Conservation (phyloP, 2,329 filamentous ascomycete genomes). For the Nemania serpens region DNA sequence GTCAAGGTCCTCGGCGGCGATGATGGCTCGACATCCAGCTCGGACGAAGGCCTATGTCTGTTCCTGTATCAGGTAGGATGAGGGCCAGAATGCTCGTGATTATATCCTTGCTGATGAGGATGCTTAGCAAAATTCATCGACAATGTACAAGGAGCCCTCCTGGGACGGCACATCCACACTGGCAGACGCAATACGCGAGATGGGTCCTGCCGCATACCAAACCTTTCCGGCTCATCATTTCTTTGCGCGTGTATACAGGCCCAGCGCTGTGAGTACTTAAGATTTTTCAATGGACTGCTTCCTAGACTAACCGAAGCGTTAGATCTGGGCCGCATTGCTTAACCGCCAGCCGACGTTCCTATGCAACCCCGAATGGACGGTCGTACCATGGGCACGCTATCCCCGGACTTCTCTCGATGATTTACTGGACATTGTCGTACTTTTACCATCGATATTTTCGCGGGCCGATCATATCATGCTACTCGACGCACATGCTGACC, state of each 20-base stretch:
- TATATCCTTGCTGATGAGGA: constrained; percentile 17
- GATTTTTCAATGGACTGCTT: not conserved
- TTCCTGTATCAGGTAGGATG: constrained; percentile 59
- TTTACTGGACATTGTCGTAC: constrained; percentile 56
- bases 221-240: constrained; percentile 62
- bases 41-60: constrained; percentile 50
- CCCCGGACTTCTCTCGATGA: constrained; percentile 56
- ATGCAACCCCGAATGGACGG: constrained; percentile 56
- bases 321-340: constrained; percentile 52
- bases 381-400: constrained; percentile 56
- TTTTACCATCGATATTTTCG: constrained; percentile 53
- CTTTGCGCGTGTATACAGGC: constrained; percentile 60
- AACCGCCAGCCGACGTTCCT: constrained; percentile 57
- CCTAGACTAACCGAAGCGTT: constrained; percentile 20
- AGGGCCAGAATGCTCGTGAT: not conserved
- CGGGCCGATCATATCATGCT: constrained; percentile 50
- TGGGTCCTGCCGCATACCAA: constrained; percentile 53
- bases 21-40: constrained; percentile 35
- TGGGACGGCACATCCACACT: constrained; percentile 47
- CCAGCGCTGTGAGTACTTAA: constrained; percentile 51
- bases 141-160: constrained; percentile 41
- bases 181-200: constrained; percentile 44
- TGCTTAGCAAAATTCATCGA: constrained; percentile 51
- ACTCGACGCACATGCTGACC: constrained; percentile 46
- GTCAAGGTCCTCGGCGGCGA: constrained; percentile 44